Conservation (phyloP, 305 asterid genomes). For the Fraxinus floribunda region DNA sequence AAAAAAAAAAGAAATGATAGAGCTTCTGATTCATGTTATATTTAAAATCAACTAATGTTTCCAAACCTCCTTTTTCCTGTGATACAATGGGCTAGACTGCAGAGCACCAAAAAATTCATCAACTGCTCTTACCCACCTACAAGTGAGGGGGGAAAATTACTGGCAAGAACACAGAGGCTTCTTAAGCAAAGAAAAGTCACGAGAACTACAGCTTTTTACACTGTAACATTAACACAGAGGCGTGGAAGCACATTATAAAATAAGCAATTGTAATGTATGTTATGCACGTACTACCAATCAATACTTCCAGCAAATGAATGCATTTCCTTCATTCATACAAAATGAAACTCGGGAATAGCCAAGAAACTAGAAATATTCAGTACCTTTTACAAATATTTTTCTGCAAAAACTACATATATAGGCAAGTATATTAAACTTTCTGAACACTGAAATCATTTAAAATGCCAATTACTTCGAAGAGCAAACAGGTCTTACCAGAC, state of each 20-base stretch:
- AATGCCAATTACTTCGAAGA: constrained; percentile 8
- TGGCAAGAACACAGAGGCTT: background rate
- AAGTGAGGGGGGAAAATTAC: background rate
- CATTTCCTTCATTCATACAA: background rate
- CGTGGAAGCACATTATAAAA: background rate
- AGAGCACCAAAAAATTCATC: constrained; percentile 72
- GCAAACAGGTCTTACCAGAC: constrained; percentile 52
- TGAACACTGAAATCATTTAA: background rate
- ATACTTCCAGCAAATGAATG: background rate
- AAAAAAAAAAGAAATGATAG: background rate
- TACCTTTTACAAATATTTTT: background rate
- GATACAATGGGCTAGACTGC: constrained; percentile 60
- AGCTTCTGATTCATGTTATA: background rate
- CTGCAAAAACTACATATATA: background rate
- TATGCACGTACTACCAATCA: background rate
- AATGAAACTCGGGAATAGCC: background rate
- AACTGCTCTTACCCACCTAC: constrained; percentile 98
- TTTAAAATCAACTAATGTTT: background rate
- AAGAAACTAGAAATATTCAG: background rate
- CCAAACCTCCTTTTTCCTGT: constrained; percentile 51
- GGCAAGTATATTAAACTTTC: background rate
- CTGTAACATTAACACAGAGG: background rate
- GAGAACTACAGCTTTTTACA: background rate
- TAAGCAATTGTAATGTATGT: background rate
- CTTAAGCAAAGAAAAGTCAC: background rate